These are phyloP conservation scores for Capsicum baccatum DNA, from an alignment of 257 asterid genomes.

Conservation along the genomic window DNA sequence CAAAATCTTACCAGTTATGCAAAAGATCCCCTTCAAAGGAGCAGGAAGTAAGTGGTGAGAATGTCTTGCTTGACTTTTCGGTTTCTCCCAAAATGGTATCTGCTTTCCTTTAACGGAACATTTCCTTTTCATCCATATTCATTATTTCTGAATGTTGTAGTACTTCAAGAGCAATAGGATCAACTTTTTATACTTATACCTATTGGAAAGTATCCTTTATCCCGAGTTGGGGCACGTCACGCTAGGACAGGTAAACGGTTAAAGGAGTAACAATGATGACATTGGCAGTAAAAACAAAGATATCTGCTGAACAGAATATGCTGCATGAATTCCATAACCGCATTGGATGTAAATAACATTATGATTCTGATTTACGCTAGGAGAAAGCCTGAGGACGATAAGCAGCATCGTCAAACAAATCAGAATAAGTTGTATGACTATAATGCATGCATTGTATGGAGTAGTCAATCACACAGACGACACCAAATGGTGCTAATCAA, in stretches of 20 bases:
- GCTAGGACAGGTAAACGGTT: not conserved
- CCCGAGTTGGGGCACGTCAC: not conserved
- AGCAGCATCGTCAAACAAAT: not conserved
- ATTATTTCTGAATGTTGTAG: not conserved
- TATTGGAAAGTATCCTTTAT: not conserved
- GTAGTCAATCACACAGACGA: not conserved
- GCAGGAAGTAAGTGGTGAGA: not conserved
- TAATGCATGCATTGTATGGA: not conserved
- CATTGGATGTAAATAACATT: slow-evolving; percentile 13
- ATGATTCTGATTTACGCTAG: not conserved
- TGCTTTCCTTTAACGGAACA: not conserved
- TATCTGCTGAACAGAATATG: not conserved
- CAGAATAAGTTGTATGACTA: not conserved
- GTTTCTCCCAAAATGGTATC: not conserved
- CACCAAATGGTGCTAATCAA: slow-evolving; percentile 16
- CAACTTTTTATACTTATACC: not conserved
- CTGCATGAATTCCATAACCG: not conserved
- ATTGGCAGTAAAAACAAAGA: not conserved
- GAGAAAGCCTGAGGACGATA: not conserved
- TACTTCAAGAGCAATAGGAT: not conserved
- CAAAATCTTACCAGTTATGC: no score
- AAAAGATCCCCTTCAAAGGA: not conserved
- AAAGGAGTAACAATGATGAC: not conserved
- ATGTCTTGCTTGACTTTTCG: not conserved
- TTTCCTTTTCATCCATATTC: not conserved